Evolutionary conservation across 2,329 filamentous ascomycete species (phyloP), one percentile per base, ranked within the genome.

Genomic region (Fusarium sp.): DNA sequence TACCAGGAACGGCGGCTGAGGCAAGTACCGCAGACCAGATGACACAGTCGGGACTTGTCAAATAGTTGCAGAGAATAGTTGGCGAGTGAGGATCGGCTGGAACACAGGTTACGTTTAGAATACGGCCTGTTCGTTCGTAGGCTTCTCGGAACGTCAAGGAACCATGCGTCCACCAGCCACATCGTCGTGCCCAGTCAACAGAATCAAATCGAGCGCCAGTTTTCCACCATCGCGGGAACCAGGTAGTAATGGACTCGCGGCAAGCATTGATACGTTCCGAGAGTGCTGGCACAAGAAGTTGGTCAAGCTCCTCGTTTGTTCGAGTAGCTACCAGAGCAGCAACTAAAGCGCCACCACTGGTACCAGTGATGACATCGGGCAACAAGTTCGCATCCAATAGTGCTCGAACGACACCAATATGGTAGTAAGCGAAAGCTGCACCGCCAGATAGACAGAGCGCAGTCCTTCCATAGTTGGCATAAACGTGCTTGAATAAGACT

Each of bases 11-110:
- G 7, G 96, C 96, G 6, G 96, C 96, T 8, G 94, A 98, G 1
- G 96, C 96, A 46, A 99, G 83, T 5, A 98, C 94, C 3, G 96
- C 95, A 13, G 94, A 97, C 96, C 97, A 99, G 68, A 99, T 97
- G 42, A 99, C 96, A 77, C 96, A 99, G 82, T 99, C 94, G 0
- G 96, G 96, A 23, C 92, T 92, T 3, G 96, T 98, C 32, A 98
- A 87, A 78, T 98, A 97, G 81, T 99, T 99, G 76, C 93, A 93
- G 10, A 99, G 86, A 70, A 99, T 97, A 1, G 94, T 90, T 11
- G 88, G 95, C 45, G 93, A 97, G 80, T 99, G 94, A 20, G 95
- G 96, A 78, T 99, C 96, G 0, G 95, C 94, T 1, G 96, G 96
- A 3, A 99, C 93, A 78, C 96, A 99, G 8, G 93, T 93, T 12